phyloP scores from a whole-genome alignment of 768 basidiomycete species.

The Phallus indusiatus region DNA sequence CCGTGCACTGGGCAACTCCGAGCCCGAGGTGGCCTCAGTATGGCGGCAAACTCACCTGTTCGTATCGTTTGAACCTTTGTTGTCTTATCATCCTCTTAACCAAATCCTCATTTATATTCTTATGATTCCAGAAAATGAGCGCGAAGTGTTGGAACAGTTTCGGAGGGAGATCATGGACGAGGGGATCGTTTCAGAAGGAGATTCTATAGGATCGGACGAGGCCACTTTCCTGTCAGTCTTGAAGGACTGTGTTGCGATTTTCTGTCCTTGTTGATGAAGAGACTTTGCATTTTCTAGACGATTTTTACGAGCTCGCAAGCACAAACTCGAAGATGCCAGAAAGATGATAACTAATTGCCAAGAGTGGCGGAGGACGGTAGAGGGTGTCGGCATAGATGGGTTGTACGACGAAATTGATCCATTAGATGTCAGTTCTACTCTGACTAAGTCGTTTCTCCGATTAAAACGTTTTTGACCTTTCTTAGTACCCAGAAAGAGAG shows the following conservation, averaged over 20 bases:
- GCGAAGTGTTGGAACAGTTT: conserved; percentile 38
- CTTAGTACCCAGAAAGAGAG: conserved; percentile 59
- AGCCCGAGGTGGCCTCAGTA: neutral
- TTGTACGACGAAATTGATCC: conserved; percentile 55
- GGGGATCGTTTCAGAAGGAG: conserved; percentile 47
- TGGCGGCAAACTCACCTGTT: neutral
- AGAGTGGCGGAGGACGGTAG: conserved; percentile 56
- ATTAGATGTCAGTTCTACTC: conserved; percentile 45
- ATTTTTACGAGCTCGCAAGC: conserved; percentile 69
- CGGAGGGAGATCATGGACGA: conserved; percentile 43
- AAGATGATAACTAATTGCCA: conserved; percentile 60
- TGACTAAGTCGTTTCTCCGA: neutral
- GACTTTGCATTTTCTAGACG: conserved; percentile 31
- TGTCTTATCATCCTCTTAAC: neutral
- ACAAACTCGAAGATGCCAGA: conserved; percentile 39
- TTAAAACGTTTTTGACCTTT: neutral
- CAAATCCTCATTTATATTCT: neutral
- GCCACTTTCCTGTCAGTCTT: conserved; percentile 46
- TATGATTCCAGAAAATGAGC: conserved; percentile 16
- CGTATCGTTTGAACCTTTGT: neutral
- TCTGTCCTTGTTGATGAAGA: neutral
- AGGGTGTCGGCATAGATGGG: conserved; percentile 56
- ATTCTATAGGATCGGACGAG: conserved; percentile 52
- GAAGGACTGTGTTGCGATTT: neutral
- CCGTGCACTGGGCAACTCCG: neutral